Base-by-base conservation (phyloP, 2,329 filamentous ascomycete genomes). In the Pseudocercospora fijiensis region DNA sequence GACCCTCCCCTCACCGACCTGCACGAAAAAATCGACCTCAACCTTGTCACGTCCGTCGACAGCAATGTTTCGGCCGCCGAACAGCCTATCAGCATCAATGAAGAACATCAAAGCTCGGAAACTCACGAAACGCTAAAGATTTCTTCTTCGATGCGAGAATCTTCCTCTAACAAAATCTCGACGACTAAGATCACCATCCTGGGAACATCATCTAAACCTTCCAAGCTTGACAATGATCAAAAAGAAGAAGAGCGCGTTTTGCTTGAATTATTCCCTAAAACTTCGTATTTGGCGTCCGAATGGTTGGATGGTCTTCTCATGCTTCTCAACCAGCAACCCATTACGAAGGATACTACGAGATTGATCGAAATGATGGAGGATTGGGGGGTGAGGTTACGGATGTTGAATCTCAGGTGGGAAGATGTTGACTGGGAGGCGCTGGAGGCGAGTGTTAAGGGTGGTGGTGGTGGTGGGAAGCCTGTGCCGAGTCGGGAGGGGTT, bases 301-400 rank as follows among this genome's bases (percentile, higher is more conserved):
- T 99, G 95, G 95, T 84, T 99, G 4, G 95, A 99, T 76, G 95
- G 95, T 0, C 80, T 99, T 68, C 83, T 98, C 62, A 96, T 99
- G 92, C 83, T 99, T 60, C 84, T 99, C 24, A 92, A 96, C 74
- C 95, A 99, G 78, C 87, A 93, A 64, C 95, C 95, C 20, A 97
- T 99, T 75, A 99, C 95, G n/a, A 87, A 92, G 2, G 94, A 98
- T 79, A 98, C 95, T 37, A 94, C 90, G 75, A 96, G 95, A 77
- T 81, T 98, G 66, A 89, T 97, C 60, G 87, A 88, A 61, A 81
- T 97, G 71, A 90, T 98, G 64, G 88, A 88, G 73, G 90, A 96
- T 70, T 98, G 96, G 75, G 93, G 95, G 4, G 81, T 98, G 67
- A 96, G 96, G 81, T 96, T 99, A 66, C 84, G 95, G 45, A 79